Base-by-base conservation (phyloP, 2,329 filamentous ascomycete genomes). In the Aspergillus bombycis region DNA sequence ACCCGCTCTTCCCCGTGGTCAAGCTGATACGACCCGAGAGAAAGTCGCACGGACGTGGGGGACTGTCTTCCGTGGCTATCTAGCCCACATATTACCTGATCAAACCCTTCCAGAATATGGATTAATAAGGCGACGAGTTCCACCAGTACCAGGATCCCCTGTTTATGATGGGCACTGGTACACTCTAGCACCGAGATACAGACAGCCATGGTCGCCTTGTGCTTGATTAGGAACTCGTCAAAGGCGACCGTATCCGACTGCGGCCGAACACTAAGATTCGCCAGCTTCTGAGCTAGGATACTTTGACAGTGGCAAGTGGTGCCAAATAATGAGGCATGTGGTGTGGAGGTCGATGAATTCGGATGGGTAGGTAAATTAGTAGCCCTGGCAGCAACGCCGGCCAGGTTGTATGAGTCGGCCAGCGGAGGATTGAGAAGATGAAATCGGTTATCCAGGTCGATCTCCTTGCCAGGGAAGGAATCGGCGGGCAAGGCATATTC, bases 101-200 rank as follows among this genome's bases (percentile, higher is more conserved):
- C 62, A 46, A 63, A 63, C 14, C 45, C 58, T 4, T 23, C 36
- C 11, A 60, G 36, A 34, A 63, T 61, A 45, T 63, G 53, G 21
- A 58, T 53, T 9, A 63, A 32, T 3, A 63, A 46, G 14, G 62
- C 58, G 14, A 61, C 41, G 9, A 63, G n/a, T 50, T 58, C 53
- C 9, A 57, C 14, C 12, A 63, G 54, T 4, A 63, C 53, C 19
- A 58, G 28, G 52, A 63, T 61, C 0, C 62, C 52, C 7, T 28
- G 45, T 14, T 54, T 50, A 26, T 61, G 58, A 23, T 60, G 53
- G 4, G 58, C 54, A 32, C 53, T 30, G 3, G 19, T 23, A 23
- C 62, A 63, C 28, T 63, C 46, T 1, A 63, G 55, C 26, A 63
- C 62, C 16, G 54, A 46, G 12, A 53, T 63, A 55, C 62, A 63